Evolutionary conservation across 1,139 yeast species (phyloP).

Genomic region (Geotrichum aggregatum): DNA sequence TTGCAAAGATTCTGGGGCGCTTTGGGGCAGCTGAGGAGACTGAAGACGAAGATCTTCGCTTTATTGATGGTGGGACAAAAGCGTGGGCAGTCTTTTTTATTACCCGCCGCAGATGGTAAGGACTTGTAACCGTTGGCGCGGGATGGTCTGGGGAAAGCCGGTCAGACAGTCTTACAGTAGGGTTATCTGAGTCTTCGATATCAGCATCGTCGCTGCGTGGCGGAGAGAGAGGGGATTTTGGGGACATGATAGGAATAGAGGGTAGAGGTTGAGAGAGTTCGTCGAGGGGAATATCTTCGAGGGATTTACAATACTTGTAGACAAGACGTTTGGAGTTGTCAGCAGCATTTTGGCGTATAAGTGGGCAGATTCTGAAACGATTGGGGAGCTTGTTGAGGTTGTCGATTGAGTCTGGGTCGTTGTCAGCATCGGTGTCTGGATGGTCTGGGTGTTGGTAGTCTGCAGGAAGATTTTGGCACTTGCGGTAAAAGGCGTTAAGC

Average conservation of each 20-base stretch:
- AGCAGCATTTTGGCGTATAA: conserved; percentile 7
- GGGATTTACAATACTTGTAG: conserved; percentile 11
- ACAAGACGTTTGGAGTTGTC: conserved; percentile 8
- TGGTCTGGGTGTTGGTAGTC: neutral
- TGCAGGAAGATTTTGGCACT: conserved; percentile 28
- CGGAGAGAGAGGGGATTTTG: conserved; percentile 23
- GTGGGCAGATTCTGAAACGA: conserved; percentile 23
- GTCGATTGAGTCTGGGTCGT: conserved; percentile 21
- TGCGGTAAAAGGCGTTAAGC: conserved; percentile 35
- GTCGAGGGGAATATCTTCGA: conserved; percentile 2
- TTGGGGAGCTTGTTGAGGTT: conserved; percentile 2
- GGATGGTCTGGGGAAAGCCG: conserved; percentile 18
- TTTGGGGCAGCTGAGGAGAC: conserved; percentile 16
- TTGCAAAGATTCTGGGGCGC: neutral
- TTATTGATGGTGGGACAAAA: conserved; percentile 26
- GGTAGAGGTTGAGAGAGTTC: conserved; percentile 7
- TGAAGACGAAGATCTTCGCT: conserved; percentile 18
- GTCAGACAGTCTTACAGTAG: conserved; percentile 2
- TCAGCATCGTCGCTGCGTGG: conserved; percentile 16
- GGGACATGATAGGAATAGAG: conserved; percentile 11
- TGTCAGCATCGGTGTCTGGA: conserved; percentile 11
- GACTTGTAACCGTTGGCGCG: conserved; percentile 9
- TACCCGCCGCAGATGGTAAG: conserved; percentile 27
- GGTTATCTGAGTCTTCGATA: neutral
- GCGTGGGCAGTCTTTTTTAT: conserved; percentile 32